Base-by-base conservation (phyloP, 768 basidiomycete species). In the Ramaria sp. region DNA sequence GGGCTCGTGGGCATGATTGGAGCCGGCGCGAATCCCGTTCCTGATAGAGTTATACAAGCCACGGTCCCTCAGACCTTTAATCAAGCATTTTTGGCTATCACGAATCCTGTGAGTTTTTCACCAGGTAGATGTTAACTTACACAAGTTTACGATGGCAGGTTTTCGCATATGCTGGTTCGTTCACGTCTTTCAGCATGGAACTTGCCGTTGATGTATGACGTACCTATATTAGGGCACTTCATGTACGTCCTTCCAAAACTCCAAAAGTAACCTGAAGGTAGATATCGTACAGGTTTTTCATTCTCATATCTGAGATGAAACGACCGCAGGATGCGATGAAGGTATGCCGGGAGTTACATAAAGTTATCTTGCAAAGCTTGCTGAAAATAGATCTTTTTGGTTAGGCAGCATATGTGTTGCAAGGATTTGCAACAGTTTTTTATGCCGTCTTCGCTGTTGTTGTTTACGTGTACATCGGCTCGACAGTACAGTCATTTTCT, bases 281-380 rank as follows among this genome's bases (percentile, higher is more conserved):
- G 61, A 43, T 38, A n/a, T 49, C 1, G n/a, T 31, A 27, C 42
- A 78, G 78, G 75, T 80, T 80, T 63, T 80, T 80, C 60, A 74
- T 80, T 41, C 63, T 80, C n/a, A 78, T 79, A 31, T 80, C 79
- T 13, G 79, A 81, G 62, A 80, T 80, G 80, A 67, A 65, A 20
- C 63, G 61, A 27, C 78, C 80, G 1, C 63, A 73, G 59, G 78
- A 80, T 60, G 78, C 78, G 6, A 80, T 80, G 76, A 80, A 80
- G 71, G 78, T 78, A 55, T 19, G 53, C 57, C 24, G 37, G 15
- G 17, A 6, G 24, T 11, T 13, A 27, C 27, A 27, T 27, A 38
- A 19, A 42, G 39, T n/a, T 22, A 9, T 9, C 3, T 19, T 45
- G 17, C 43, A 5, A 6, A 22, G 13, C 51, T 49, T 6, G 50